A percentile compares a stretch with the other conserved stretches of the same genome.
Conservation (phyloP, 345 rosid species). For the Raphanus sativus region DNA sequence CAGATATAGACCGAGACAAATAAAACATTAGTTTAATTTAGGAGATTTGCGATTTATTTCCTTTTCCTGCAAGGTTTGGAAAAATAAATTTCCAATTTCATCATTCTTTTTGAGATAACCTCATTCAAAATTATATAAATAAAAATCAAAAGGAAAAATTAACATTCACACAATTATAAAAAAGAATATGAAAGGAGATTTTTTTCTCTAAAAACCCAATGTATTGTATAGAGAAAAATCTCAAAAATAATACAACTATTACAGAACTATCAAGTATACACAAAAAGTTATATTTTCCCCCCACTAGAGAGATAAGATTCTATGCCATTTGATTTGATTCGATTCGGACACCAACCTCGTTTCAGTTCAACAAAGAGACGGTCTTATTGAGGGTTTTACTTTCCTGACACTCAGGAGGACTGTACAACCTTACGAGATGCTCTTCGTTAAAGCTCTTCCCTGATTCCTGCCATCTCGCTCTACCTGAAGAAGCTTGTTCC, state of each 20-base stretch:
- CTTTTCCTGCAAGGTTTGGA: not conserved
- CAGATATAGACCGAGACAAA: not conserved
- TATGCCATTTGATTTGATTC: not conserved
- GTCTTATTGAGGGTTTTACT: not conserved
- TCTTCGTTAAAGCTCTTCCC: constrained; percentile 57
- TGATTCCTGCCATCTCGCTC: constrained; percentile 74
- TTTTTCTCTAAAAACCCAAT: not conserved
- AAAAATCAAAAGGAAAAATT: not conserved
- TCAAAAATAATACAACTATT: not conserved
- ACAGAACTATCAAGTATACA: constrained; percentile 15
- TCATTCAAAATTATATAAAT: not conserved
- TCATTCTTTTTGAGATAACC: not conserved
- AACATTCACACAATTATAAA: not conserved
- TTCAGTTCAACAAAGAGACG: not conserved
- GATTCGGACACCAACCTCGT: not conserved
- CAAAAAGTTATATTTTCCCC: not conserved
- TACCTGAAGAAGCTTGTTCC: constrained; percentile 64
- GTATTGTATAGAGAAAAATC: not conserved
- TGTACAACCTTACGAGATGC: constrained; percentile 53
- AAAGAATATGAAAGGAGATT: not conserved
- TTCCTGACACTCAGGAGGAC: constrained; percentile 48
- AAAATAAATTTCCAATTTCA: not conserved
- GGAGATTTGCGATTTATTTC: not conserved
- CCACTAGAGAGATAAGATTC: not conserved
- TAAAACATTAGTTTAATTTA: not conserved